phyloP scores from a whole-genome alignment of 768 basidiomycete species.

The Phlebiopsis gigantea region DNA sequence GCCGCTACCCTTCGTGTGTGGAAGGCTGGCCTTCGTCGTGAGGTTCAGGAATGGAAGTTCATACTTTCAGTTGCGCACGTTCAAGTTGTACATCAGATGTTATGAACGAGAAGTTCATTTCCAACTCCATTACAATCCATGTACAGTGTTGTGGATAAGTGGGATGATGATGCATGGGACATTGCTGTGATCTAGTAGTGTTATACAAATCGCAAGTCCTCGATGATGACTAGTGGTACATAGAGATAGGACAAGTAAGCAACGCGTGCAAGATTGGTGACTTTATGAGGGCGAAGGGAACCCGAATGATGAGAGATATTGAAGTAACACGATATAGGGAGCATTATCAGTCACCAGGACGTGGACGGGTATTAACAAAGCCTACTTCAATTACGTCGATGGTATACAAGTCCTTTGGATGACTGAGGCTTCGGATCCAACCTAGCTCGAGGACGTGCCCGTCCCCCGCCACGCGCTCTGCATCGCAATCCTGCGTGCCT shows the following conservation, averaged over 20 bases:
- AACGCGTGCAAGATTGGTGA: neutral
- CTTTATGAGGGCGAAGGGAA: neutral
- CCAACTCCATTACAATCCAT: too few relatives aligned
- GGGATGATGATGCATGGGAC: too few relatives aligned
- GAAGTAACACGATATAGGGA: neutral
- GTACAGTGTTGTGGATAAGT: too few relatives aligned
- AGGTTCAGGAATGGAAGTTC: too few relatives aligned
- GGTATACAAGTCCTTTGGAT: constrained; percentile 13
- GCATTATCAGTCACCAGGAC: constrained; percentile 13
- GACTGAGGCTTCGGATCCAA: neutral
- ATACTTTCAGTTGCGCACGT: too few relatives aligned
- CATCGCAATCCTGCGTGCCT: constrained; percentile 85
- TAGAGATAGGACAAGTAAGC: neutral
- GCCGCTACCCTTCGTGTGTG: too few relatives aligned
- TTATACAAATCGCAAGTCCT: neutral
- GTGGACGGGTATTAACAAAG: constrained; percentile 4
- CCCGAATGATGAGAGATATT: too few relatives aligned
- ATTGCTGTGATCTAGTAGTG: neutral
- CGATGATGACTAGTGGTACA: neutral
- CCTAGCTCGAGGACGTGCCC: constrained; percentile 20
- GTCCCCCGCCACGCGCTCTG: constrained; percentile 85
- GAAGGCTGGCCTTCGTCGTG: too few relatives aligned
- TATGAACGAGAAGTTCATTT: too few relatives aligned
- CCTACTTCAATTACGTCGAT: constrained; percentile 4
- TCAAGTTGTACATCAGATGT: too few relatives aligned